A percentile compares a stretch with the other conserved stretches of the same genome.
These are phyloP conservation scores for Stereocaulon alpinum DNA, from an alignment of 495 filamentous ascomycete species.

Conservation along the genomic window DNA sequence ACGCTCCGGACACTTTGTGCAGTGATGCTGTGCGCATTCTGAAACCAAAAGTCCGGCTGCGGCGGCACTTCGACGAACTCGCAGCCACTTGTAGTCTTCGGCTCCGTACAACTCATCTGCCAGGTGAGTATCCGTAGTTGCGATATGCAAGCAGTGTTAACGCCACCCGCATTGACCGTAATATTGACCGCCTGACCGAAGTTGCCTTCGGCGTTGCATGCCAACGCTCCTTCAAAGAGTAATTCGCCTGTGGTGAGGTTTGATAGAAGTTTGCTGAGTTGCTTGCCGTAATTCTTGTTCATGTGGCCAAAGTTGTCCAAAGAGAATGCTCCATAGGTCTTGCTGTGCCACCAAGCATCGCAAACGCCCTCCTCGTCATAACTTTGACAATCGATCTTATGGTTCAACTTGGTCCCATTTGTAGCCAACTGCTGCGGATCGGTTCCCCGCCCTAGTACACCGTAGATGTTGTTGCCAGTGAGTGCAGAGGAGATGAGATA, in stretches of 20 bases:
- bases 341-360: constrained; percentile 16
- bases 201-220: constrained; percentile 9
- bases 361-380: constrained; percentile 11
- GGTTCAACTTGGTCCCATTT: constrained; percentile 4
- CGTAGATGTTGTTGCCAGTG: constrained; percentile 3
- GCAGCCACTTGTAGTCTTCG: background rate
- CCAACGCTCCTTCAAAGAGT: constrained; percentile 10
- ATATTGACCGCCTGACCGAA: constrained; percentile 7
- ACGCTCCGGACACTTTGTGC: background rate
- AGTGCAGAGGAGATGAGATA: constrained; percentile 11
- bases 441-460: constrained; percentile 8
- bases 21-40: background rate
- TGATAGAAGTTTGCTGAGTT: background rate
- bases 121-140: constrained; percentile 7
- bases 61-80: constrained; percentile 3
- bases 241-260: constrained; percentile 11
- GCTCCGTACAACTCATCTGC: constrained; percentile 6
- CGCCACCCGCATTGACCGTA: constrained; percentile 7
- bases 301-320: constrained; percentile 3
- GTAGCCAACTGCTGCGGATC: constrained; percentile 5
- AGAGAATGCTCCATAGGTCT: constrained; percentile 10
- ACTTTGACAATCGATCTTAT: background rate
- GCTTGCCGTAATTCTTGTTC: constrained; percentile 8
- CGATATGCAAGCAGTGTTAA: constrained; percentile 13
- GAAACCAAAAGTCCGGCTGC: background rate